Base-by-base conservation (phyloP, 1,284 basidiomycete species). In the Cystobasidium sp. region DNA sequence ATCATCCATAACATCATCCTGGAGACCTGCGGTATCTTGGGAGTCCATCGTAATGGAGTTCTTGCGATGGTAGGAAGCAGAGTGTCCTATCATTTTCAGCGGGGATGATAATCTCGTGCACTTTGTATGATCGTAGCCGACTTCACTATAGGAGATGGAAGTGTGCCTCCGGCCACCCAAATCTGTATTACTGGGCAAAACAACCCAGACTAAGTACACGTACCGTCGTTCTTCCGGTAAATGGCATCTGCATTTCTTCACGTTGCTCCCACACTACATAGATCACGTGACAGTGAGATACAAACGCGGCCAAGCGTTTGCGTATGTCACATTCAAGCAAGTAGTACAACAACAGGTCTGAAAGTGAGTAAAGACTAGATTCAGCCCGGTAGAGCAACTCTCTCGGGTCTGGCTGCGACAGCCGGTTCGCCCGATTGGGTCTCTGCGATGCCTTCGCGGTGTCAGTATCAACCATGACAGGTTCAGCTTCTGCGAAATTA, bases 1-100 rank as follows among this genome's bases (percentile, higher is more conserved):
- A 9, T 66, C 64, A 37, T 63, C 61, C 43, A 63, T 63, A n/a
- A 63, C 31, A 14, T 31, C 61, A 24, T 63, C 44, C 7, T 49
- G 20, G 16, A 44, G n/a, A 10, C 5, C 41, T 39, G n/a, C 18
- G 6, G 8, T 7, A n/a, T 46, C n/a, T 14, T 47, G 43, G 61
- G 10, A 16, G 22, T 63, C 8, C 61, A 49, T 63, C 1, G 7
- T 62, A 16, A 18, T 24, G 20, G 1, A 37, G 43, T 3, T 22
- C 41, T 16, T 59, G 18, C 24, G n/a, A 47, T 16, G 18, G 7
- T 47, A 24, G 44, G 1, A 46, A 44, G 20, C 31, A 46, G n/a
- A n/a, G 43, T 22, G 47, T 9, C 61, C 39, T 43, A 2, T 22
- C 8, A 9, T 53, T 9, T 53, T 24, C 6, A 37, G 53, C 20